These are phyloP conservation scores for Colletotrichum lentis DNA, from an alignment of 2,329 filamentous ascomycete species.

Conservation along the genomic window DNA sequence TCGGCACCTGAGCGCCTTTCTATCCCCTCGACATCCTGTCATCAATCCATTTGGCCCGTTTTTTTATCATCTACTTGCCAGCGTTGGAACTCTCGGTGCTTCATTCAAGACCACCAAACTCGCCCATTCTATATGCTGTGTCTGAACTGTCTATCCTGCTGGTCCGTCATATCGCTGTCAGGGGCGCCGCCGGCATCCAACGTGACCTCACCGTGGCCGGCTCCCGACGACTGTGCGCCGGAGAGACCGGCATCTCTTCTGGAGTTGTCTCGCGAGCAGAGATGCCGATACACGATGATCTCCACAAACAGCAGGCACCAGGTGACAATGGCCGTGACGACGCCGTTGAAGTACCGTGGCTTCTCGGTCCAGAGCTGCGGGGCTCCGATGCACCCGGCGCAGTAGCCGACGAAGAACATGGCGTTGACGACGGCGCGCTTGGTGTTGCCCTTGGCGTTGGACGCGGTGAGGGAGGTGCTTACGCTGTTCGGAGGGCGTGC, in stretches of 20 bases:
- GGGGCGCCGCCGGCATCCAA: constrained; percentile 42
- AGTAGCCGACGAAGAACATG: constrained; percentile 61
- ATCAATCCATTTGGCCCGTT: too few relatives aligned
- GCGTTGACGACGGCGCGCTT: constrained; percentile 57
- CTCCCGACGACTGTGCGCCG: not conserved
- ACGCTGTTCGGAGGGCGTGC: constrained; percentile 44
- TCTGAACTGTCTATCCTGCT: constrained; percentile 47
- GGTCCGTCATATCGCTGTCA: constrained; percentile 48
- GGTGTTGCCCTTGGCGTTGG: constrained; percentile 61
- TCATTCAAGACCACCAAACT: too few relatives aligned
- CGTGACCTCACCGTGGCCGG: constrained; percentile 23
- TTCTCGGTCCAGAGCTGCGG: constrained; percentile 59
- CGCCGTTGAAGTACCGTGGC: constrained; percentile 56
- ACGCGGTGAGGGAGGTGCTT: constrained; percentile 50
- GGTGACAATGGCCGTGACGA: constrained; percentile 55
- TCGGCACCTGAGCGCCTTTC: too few relatives aligned
- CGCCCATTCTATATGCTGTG: constrained; percentile 42
- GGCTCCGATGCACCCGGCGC: constrained; percentile 54
- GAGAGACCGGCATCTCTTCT: constrained; percentile 38
- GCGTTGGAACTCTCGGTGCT: too few relatives aligned
- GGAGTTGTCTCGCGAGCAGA: constrained; percentile 49
- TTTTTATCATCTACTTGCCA: too few relatives aligned
- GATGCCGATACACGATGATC: constrained; percentile 46
- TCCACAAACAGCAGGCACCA: constrained; percentile 52
- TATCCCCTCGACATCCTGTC: too few relatives aligned